These are phyloP conservation scores for Coccinonectria pachysandricola DNA, from an alignment of 2,329 filamentous ascomycete genomes.

Conservation along the genomic window DNA sequence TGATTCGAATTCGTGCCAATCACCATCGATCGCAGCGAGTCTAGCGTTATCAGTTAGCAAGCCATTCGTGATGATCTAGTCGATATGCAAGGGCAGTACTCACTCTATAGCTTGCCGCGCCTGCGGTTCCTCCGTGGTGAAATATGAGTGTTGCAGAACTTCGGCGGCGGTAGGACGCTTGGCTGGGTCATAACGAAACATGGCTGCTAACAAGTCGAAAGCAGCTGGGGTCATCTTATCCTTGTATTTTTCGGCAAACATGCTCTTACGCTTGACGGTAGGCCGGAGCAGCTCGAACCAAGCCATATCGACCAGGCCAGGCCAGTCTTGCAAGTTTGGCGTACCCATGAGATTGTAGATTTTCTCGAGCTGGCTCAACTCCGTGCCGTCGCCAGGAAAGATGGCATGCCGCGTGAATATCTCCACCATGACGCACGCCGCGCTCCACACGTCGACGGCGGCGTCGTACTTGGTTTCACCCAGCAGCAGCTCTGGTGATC, in stretches of 20 bases:
- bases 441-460: constrained; percentile 92
- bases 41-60: constrained; percentile 34
- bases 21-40: constrained; percentile 71
- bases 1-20: constrained; percentile 98
- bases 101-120: constrained; percentile 73
- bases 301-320: constrained; percentile 81
- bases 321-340: constrained; percentile 77
- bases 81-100: too few species aligned
- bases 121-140: constrained; percentile 67
- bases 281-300: constrained; percentile 93
- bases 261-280: constrained; percentile 57
- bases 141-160: constrained; percentile 81
- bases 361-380: constrained; percentile 91
- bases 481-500: constrained; percentile 70
- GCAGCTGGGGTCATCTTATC: constrained; percentile 68
- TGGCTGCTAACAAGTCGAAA: constrained; percentile 69
- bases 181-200: constrained; percentile 83
- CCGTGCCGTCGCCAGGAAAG: constrained; percentile 91
- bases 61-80: too few species aligned
- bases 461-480: constrained; percentile 86
- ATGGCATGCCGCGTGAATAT: constrained; percentile 92
- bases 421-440: constrained; percentile 91
- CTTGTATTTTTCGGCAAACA: constrained; percentile 76
- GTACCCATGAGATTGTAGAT: constrained; percentile 92
- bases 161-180: constrained; percentile 76